Conservation (phyloP, 192 early-diverging fungal species). For the Haplosporangium gracile region DNA sequence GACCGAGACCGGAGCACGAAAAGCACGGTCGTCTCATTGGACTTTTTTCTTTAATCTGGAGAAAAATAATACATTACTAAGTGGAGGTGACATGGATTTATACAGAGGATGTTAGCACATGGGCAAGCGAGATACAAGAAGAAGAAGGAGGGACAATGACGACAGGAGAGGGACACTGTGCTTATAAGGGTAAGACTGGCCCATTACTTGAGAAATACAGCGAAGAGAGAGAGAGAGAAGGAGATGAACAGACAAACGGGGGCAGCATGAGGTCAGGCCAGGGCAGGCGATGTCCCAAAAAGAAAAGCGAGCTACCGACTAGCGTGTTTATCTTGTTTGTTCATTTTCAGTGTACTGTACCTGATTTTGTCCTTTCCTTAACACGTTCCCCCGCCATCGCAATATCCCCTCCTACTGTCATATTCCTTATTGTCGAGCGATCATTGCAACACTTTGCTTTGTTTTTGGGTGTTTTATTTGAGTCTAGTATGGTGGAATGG, state of each 20-base stretch:
- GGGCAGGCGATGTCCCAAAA: neutral
- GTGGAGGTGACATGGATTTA: too few species aligned
- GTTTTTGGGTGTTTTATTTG: neutral
- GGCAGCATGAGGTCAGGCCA: neutral
- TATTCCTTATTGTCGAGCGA: neutral
- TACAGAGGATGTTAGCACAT: too few species aligned
- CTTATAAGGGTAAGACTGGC: neutral
- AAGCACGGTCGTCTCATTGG: too few species aligned
- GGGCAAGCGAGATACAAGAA: too few species aligned
- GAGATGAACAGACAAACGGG: neutral
- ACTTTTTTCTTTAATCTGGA: too few species aligned
- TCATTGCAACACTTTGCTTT: neutral
- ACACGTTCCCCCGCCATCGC: too few species aligned
- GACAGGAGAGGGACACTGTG: neutral
- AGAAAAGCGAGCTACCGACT: neutral
- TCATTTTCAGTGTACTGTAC: neutral
- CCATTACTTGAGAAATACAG: neutral
- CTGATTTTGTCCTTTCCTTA: neutral
- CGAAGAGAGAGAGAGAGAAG: neutral
- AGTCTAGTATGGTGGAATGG: neutral
- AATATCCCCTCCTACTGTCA: neutral
- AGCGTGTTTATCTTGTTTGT: neutral
- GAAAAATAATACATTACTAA: too few species aligned
- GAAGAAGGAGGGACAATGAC: neutral
- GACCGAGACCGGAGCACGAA: too few species aligned